Conservation (phyloP, 768 basidiomycete genomes). For the Dendrothele bispora region DNA sequence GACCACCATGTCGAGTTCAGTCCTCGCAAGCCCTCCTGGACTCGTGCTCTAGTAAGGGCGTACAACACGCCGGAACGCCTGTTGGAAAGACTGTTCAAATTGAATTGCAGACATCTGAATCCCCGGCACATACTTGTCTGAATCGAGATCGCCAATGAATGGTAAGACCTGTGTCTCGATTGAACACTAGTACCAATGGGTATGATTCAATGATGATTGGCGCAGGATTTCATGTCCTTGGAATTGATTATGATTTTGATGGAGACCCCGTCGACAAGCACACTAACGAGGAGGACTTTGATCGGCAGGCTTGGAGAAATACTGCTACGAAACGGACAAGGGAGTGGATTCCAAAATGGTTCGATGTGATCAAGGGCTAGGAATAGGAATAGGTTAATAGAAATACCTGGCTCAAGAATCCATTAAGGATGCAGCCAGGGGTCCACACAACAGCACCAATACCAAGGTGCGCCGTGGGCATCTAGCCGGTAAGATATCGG, state of each 20-base stretch:
- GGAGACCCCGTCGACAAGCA: conserved; percentile 51
- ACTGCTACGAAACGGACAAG: conserved; percentile 34
- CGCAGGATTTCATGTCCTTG: conserved; percentile 61
- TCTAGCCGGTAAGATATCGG: no score
- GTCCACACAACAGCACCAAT: no score
- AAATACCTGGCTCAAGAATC: no score
- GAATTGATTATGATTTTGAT: conserved; percentile 65
- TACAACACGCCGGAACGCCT: conserved; percentile 52
- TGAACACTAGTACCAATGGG: no score
- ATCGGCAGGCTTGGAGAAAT: conserved; percentile 42
- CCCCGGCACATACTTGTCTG: background rate
- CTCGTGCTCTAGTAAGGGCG: conserved; percentile 52
- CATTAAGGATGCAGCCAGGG: no score
- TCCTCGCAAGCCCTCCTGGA: conserved; percentile 42
- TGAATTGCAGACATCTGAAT: conserved; percentile 5
- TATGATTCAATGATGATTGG: no score
- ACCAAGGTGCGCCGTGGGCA: no score
- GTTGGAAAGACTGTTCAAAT: conserved; percentile 39
- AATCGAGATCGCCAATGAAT: background rate
- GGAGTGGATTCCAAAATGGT: conserved; percentile 48
- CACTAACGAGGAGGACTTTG: conserved; percentile 34
- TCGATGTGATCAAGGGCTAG: conserved; percentile 47
- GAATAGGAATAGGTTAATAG: no score
- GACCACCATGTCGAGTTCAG: no score
- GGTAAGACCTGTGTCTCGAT: no score